Evolutionary conservation across 2,329 filamentous ascomycete species (phyloP).

Genomic region (Trichoderma sp.): DNA sequence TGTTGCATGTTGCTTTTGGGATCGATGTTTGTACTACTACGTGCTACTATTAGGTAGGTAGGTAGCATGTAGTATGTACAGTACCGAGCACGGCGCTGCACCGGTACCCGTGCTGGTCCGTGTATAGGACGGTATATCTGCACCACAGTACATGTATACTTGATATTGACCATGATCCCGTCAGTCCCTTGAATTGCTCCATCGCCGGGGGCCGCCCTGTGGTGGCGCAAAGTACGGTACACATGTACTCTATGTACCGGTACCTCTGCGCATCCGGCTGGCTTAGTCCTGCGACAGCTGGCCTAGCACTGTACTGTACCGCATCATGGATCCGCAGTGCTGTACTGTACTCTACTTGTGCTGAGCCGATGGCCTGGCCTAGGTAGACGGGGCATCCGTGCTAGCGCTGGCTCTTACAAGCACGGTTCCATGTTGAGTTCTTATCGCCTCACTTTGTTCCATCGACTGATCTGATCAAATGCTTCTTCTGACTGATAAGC

Average conservation of each 20-base stretch:
- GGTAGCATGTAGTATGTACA: too few species aligned
- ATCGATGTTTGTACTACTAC: too few species aligned
- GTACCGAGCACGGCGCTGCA: too few species aligned
- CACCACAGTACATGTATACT: too few species aligned
- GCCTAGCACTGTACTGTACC: too few species aligned
- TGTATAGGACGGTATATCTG: neutral
- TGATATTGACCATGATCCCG: too few species aligned
- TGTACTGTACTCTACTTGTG: neutral
- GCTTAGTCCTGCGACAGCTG: neutral
- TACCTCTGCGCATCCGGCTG: neutral
- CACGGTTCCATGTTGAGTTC: neutral
- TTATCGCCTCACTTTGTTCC: slow-evolving; percentile 3
- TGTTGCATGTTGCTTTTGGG: too few species aligned
- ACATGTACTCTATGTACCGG: too few species aligned
- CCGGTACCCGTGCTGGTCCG: neutral
- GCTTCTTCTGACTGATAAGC: neutral
- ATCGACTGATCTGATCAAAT: neutral
- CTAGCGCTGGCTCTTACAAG: neutral
- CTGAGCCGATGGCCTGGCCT: neutral
- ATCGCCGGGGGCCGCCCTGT: neutral
- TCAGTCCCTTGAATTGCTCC: neutral
- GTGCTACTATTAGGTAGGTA: too few species aligned
- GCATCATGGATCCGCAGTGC: neutral
- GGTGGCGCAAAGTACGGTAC: slow-evolving; percentile 1
- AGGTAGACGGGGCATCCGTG: neutral